Evolutionary conservation across 2,329 filamentous ascomycete genomes (phyloP).

Genomic region (Emericellopsis atlantica): DNA sequence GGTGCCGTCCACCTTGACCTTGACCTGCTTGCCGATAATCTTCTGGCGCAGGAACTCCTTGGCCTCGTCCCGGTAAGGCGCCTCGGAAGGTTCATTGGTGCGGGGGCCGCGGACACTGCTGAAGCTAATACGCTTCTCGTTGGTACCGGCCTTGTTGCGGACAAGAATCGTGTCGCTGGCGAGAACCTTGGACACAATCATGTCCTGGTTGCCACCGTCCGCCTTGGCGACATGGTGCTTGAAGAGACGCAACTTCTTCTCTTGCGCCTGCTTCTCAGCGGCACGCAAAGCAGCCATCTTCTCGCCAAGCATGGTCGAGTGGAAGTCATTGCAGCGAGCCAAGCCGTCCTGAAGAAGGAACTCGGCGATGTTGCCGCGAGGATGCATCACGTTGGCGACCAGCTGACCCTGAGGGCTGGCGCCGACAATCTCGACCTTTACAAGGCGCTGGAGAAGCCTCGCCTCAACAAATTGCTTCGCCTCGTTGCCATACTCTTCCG

Average conservation of each 20-base stretch:
- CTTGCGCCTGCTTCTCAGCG: conserved; percentile 77
- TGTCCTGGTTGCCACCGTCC: conserved; percentile 57
- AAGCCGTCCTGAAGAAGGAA: conserved; percentile 83
- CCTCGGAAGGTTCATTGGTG: conserved; percentile 71
- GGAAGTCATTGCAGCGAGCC: conserved; percentile 87
- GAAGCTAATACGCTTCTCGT: conserved; percentile 80
- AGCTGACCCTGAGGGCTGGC: conserved; percentile 83
- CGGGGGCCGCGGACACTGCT: conserved; percentile 94
- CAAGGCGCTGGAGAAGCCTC: conserved; percentile 72
- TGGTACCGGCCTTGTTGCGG: conserved; percentile 65
- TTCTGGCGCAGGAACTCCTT: conserved; percentile 94
- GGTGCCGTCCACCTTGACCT: conserved; percentile 77
- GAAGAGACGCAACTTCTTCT: conserved; percentile 65
- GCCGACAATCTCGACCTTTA: conserved; percentile 73
- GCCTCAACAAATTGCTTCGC: conserved; percentile 79
- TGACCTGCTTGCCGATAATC: conserved; percentile 91
- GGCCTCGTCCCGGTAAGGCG: conserved; percentile 80
- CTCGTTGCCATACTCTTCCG: conserved; percentile 83
- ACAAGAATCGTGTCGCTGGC: conserved; percentile 83
- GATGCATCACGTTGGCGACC: conserved; percentile 79
- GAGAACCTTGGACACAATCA: conserved; percentile 72
- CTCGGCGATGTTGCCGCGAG: conserved; percentile 82
- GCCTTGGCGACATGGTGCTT: conserved; percentile 66
- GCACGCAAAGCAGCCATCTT: conserved; percentile 79
- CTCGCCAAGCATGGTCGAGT: conserved; percentile 79